Evolutionary conservation across 2,329 filamentous ascomycete genomes (phyloP).

Genomic region (Exophiala aquamarina): DNA sequence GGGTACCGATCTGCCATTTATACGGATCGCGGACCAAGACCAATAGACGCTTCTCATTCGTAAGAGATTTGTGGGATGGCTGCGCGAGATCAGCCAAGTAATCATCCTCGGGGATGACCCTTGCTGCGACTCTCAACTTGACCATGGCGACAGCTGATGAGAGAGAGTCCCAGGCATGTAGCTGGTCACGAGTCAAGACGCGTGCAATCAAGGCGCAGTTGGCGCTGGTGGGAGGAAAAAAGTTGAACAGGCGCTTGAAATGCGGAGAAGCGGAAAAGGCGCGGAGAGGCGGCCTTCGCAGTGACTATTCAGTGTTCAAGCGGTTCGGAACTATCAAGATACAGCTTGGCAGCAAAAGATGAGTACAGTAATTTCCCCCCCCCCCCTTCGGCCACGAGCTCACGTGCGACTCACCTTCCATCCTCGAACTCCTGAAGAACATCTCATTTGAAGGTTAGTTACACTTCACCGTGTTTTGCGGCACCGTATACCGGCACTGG

Average conservation of each 20-base stretch:
- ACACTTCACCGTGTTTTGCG: no score
- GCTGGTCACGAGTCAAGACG: background rate
- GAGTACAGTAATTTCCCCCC: no score
- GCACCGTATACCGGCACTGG: no score
- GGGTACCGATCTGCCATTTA: constrained; percentile 26
- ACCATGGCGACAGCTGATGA: constrained; percentile 20
- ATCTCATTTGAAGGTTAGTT: no score
- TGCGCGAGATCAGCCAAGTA: constrained; percentile 19
- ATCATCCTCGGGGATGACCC: constrained; percentile 26
- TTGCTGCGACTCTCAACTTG: constrained; percentile 25
- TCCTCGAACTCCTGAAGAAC: no score
- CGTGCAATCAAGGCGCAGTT: background rate
- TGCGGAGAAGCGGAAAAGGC: background rate
- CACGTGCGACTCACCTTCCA: no score
- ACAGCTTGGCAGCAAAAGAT: no score
- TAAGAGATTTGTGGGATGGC: constrained; percentile 4
- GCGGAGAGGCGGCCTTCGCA: no score
- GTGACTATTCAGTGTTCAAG: no score
- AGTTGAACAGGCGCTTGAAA: background rate
- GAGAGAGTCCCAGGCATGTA: background rate
- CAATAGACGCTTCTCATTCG: constrained; percentile 21
- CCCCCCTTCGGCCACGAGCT: no score
- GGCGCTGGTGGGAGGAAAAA: background rate
- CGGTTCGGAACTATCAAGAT: no score
- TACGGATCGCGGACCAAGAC: constrained; percentile 26